Conservation (phyloP, 2,329 filamentous ascomycete species). For the Camillea tinctor region DNA sequence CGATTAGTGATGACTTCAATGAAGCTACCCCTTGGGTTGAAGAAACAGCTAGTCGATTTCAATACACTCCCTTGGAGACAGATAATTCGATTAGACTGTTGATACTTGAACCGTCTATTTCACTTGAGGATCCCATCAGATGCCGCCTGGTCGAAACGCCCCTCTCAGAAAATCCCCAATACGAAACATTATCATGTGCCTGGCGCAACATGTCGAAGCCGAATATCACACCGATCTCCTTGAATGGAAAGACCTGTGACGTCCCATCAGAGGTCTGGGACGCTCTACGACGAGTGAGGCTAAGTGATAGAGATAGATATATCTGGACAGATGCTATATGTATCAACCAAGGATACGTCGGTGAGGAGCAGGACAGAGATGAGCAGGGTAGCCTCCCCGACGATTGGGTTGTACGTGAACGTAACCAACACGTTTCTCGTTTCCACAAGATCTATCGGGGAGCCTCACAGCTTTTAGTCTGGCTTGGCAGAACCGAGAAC, state of each 20-base stretch:
- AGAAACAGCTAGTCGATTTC: slow-evolving; percentile 8
- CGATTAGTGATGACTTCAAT: neutral
- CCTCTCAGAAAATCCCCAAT: neutral
- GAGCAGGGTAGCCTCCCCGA: neutral
- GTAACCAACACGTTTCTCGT: neutral
- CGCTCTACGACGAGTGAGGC: slow-evolving; percentile 9
- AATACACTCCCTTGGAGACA: slow-evolving; percentile 4
- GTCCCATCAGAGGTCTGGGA: slow-evolving; percentile 4
- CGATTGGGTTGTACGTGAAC: neutral
- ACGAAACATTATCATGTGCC: slow-evolving; percentile 14
- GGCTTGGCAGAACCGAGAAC: slow-evolving; percentile 10
- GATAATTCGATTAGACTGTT: slow-evolving; percentile 9
- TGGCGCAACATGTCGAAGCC: slow-evolving; percentile 5
- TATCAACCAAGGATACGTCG: too few species aligned
- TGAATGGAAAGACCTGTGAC: slow-evolving; percentile 9
- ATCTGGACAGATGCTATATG: too few species aligned
- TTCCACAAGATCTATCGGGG: slow-evolving; percentile 3
- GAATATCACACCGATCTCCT: slow-evolving; percentile 7
- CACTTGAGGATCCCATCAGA: slow-evolving; percentile 12
- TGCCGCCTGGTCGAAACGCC: slow-evolving; percentile 9
- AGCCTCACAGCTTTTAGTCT: slow-evolving; percentile 9
- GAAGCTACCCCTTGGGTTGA: slow-evolving; percentile 11
- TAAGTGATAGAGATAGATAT: slow-evolving; percentile 1
- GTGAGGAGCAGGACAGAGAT: slow-evolving; percentile 5
- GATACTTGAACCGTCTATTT: slow-evolving; percentile 10